These are phyloP conservation scores for Colletotrichum tropicicola DNA, from an alignment of 2,329 filamentous ascomycete genomes.

Conservation along the genomic window DNA sequence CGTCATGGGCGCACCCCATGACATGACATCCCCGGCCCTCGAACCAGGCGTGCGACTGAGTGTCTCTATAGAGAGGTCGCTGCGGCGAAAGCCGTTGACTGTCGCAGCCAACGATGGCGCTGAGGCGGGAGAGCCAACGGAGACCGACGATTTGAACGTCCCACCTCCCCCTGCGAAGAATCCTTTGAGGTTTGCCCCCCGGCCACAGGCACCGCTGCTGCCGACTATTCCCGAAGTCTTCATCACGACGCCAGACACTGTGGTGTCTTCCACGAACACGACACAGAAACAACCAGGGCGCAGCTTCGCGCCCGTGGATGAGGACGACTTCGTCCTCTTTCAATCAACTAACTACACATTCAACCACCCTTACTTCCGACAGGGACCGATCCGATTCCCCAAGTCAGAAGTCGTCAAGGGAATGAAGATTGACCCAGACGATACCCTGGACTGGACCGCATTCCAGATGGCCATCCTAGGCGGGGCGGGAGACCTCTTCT, in stretches of 20 bases:
- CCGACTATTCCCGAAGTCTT: slow-evolving; percentile 53
- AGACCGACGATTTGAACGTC: slow-evolving; percentile 13
- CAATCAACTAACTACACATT: slow-evolving; percentile 58
- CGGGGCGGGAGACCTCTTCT: slow-evolving; percentile 60
- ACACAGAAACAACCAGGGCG: background rate
- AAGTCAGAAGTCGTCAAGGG: slow-evolving; percentile 51
- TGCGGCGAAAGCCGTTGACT: background rate
- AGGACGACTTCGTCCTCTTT: slow-evolving; percentile 58
- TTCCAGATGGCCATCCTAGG: slow-evolving; percentile 73
- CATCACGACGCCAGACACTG: slow-evolving; percentile 24
- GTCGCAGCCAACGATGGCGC: slow-evolving; percentile 8
- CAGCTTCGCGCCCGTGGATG: slow-evolving; percentile 39
- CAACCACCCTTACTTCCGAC: slow-evolving; percentile 58
- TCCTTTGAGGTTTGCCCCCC: slow-evolving; percentile 31
- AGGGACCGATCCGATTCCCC: slow-evolving; percentile 64
- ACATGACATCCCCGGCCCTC: slow-evolving; percentile 39
- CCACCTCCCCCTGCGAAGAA: slow-evolving; percentile 44
- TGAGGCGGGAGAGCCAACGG: background rate
- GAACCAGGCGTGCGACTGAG: slow-evolving; percentile 34
- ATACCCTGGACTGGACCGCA: slow-evolving; percentile 69
- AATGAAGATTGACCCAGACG: slow-evolving; percentile 52
- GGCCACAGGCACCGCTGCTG: slow-evolving; percentile 36
- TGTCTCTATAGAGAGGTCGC: slow-evolving; percentile 34
- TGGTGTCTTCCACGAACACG: background rate
- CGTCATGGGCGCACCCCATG: slow-evolving; percentile 37